phyloP scores from a whole-genome alignment of 2,329 filamentous ascomycete species.

The Colletotrichum sp. region DNA sequence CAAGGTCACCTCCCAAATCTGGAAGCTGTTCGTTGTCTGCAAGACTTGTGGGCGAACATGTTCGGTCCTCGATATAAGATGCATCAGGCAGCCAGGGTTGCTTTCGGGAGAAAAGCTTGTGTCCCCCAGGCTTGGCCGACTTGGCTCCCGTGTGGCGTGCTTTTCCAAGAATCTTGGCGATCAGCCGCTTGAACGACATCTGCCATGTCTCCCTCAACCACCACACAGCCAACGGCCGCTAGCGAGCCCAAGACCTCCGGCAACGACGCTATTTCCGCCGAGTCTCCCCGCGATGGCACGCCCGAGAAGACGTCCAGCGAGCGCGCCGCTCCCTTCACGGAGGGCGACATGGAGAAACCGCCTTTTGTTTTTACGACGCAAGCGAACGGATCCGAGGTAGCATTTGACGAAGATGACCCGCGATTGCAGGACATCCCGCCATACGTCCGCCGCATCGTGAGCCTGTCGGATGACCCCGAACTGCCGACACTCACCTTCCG shows the following conservation, averaged over 20 bases:
- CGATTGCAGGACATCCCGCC: constrained; percentile 58
- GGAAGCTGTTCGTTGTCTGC: neutral
- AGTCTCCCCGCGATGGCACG: neutral
- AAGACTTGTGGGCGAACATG: neutral
- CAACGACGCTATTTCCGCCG: neutral
- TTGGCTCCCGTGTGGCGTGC: constrained; percentile 3
- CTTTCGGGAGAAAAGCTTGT: neutral
- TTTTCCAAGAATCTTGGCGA: constrained; percentile 16
- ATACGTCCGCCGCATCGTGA: constrained; percentile 31
- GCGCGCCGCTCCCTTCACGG: constrained; percentile 18
- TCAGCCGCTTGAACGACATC: neutral
- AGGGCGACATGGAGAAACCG: constrained; percentile 26
- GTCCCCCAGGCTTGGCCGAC: constrained; percentile 9
- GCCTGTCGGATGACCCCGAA: constrained; percentile 48
- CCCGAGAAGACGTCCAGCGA: neutral
- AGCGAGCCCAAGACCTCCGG: neutral
- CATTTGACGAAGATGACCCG: constrained; percentile 50
- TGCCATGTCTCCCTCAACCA: constrained; percentile 1
- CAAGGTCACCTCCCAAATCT: neutral
- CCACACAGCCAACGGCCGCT: neutral
- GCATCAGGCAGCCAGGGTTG: neutral
- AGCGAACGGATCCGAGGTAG: constrained; percentile 27
- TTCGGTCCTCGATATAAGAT: neutral
- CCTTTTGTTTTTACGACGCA: constrained; percentile 24
- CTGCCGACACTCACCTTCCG: constrained; percentile 62